These are phyloP conservation scores for Gillenia trifoliata DNA, from an alignment of 306 rosid species.

Conservation along the genomic window DNA sequence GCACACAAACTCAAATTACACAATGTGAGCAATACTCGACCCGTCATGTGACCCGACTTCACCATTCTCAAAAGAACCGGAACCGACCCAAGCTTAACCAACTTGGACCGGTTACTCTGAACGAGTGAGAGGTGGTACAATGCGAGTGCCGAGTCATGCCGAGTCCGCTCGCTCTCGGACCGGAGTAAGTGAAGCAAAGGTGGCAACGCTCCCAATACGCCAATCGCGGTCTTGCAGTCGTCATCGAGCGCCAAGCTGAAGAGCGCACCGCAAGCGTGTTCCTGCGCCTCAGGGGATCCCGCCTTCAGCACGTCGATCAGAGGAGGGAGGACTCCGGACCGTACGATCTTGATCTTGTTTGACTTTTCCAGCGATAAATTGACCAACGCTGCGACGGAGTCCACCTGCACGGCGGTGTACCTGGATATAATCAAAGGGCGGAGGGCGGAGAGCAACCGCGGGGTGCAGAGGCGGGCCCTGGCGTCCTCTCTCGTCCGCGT, in stretches of 20 bases:
- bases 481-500: constrained; percentile 52
- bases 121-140: constrained; percentile 71
- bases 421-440: constrained; percentile 44
- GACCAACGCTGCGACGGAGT: constrained; percentile 71
- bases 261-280: constrained; percentile 74
- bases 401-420: constrained; percentile 50
- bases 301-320: constrained; percentile 56
- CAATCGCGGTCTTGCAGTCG: constrained; percentile 73
- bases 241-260: constrained; percentile 76
- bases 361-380: constrained; percentile 59
- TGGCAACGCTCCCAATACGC: constrained; percentile 73
- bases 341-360: constrained; percentile 79
- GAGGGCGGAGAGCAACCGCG: constrained; percentile 42
- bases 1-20: constrained; percentile 51
- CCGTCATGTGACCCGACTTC: constrained; percentile 53
- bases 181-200: constrained; percentile 63
- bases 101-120: constrained; percentile 68
- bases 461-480: constrained; percentile 50
- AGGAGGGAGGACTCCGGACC: constrained; percentile 84
- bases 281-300: constrained; percentile 76
- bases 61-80: constrained; percentile 49
- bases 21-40: constrained; percentile 41
- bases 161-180: constrained; percentile 66
- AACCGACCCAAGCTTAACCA: constrained; percentile 67
- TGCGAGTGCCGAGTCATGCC: constrained; percentile 75